These are phyloP conservation scores for Citrus cavaleriei DNA, from an alignment of 345 rosid genomes.

Conservation along the genomic window DNA sequence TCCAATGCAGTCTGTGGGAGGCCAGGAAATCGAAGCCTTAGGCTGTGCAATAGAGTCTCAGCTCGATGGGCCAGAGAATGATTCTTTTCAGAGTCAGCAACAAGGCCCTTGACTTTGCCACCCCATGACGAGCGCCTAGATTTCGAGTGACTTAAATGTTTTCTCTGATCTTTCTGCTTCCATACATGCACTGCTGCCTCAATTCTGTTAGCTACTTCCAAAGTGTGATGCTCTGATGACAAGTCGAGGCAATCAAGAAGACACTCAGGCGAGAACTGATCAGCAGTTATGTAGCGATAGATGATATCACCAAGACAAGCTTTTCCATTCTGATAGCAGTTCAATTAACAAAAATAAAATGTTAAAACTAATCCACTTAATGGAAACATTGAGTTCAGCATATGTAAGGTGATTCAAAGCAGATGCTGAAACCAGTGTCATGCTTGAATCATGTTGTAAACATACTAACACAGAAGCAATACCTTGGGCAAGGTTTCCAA, in stretches of 20 bases:
- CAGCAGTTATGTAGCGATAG: conserved; percentile 75
- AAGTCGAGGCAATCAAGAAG: conserved; percentile 87
- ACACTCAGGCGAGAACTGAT: conserved; percentile 76
- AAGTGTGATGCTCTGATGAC: conserved; percentile 78
- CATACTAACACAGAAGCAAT: background rate
- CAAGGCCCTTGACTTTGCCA: conserved; percentile 90
- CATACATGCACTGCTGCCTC: conserved; percentile 86
- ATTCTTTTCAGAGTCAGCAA: conserved; percentile 54
- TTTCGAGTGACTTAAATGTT: conserved; percentile 36
- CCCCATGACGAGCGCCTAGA: conserved; percentile 64
- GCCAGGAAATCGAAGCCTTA: conserved; percentile 80
- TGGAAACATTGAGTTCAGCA: background rate
- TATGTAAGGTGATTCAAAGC: background rate
- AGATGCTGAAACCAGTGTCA: background rate
- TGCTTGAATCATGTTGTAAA: background rate
- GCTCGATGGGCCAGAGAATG: conserved; percentile 67
- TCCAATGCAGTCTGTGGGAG: conserved; percentile 92
- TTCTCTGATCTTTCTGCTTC: conserved; percentile 64
- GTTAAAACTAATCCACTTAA: background rate
- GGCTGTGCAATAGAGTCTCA: conserved; percentile 66
- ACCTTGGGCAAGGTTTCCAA: conserved; percentile 93
- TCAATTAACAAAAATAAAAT: background rate
- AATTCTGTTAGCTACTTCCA: conserved; percentile 76
- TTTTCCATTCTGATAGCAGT: conserved; percentile 55
- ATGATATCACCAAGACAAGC: conserved; percentile 79